phyloP scores from a whole-genome alignment of 768 basidiomycete genomes.

The Lactarius indigo region DNA sequence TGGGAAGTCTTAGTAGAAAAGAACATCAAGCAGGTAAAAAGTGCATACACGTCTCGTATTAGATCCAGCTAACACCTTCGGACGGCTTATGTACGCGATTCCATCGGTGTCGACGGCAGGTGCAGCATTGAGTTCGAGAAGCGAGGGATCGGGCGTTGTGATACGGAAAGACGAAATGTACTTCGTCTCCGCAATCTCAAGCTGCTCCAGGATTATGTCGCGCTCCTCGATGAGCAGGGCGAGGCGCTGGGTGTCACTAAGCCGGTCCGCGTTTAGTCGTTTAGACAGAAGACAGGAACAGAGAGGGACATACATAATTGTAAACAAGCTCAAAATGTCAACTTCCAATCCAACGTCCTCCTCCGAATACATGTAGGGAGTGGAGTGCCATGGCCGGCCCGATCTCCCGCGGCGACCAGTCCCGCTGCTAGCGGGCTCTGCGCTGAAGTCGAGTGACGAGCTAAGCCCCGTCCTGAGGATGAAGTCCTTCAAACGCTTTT shows the following conservation, averaged over 20 bases:
- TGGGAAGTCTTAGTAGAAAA: background rate
- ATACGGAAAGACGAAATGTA: conserved; percentile 75
- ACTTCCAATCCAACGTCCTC: conserved; percentile 52
- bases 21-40: background rate
- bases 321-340: conserved; percentile 70
- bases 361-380: conserved; percentile 16
- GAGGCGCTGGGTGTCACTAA: conserved; percentile 66
- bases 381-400: background rate
- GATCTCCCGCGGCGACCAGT: conserved; percentile 5
- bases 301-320: conserved; percentile 54
- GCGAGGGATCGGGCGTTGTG: conserved; percentile 69
- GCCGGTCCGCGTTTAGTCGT: conserved; percentile 10
- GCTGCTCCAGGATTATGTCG: conserved; percentile 70
- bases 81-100: conserved; percentile 65
- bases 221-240: conserved; percentile 69
- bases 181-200: conserved; percentile 75
- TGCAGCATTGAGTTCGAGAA: conserved; percentile 49
- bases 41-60: conserved; percentile 26
- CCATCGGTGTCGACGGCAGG: conserved; percentile 35
- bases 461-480: conserved; percentile 64
- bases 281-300: conserved; percentile 4
- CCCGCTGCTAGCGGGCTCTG: conserved; percentile 27
- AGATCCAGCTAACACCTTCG: conserved; percentile 46
- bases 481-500: conserved; percentile 67
- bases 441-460: conserved; percentile 45